Conservation (phyloP, 106 monocot species). For the Apostasia shenzhenica region DNA sequence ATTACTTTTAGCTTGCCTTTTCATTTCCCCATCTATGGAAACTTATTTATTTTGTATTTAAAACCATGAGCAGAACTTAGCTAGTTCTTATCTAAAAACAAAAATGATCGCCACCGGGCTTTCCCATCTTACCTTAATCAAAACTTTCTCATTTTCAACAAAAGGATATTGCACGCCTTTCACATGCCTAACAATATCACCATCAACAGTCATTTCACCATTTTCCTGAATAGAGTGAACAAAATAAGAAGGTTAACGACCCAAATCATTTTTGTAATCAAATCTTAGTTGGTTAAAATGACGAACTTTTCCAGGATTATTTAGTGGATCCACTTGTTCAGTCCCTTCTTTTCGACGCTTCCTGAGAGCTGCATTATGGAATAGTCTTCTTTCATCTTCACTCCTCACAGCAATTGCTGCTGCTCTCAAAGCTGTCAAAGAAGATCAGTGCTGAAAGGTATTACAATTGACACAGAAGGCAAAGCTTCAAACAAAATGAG, state of each 20-base stretch:
- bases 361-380: constrained; percentile 60
- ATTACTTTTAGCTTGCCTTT: background rate
- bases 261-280: background rate
- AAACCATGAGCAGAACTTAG: too few relatives aligned
- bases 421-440: constrained; percentile 67
- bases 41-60: too few relatives aligned
- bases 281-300: background rate
- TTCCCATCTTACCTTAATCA: constrained; percentile 51
- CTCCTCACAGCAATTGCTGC: constrained; percentile 63
- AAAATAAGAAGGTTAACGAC: background rate
- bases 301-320: constrained; percentile 33
- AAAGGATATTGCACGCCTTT: constrained; percentile 88
- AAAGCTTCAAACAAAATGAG: background rate
- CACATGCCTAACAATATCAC: constrained; percentile 31
- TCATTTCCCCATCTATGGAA: background rate
- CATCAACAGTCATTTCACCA: constrained; percentile 51
- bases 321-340: constrained; percentile 29
- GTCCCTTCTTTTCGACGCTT: constrained; percentile 75
- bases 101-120: too few relatives aligned
- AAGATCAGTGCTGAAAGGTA: background rate
- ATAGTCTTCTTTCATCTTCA: constrained; percentile 70
- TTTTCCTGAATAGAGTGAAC: constrained; percentile 47
- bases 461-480: background rate
- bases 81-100: too few relatives aligned
- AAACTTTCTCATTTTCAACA: constrained; percentile 66